phyloP scores from a whole-genome alignment of 1,284 basidiomycete genomes.

The Xerocomus amazonicus region DNA sequence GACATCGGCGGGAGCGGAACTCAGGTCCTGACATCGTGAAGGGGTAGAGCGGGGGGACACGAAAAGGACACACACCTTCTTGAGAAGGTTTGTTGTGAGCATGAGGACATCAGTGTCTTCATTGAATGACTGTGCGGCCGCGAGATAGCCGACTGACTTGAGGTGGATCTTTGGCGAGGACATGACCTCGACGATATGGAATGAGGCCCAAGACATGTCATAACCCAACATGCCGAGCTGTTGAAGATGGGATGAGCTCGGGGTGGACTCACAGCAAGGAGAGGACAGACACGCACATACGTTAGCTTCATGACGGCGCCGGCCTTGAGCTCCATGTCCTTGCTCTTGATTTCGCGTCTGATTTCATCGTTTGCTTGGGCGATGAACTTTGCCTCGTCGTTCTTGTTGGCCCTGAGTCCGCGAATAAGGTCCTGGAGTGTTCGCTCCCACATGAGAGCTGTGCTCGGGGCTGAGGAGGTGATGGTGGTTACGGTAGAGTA shows the following conservation, averaged over 20 bases:
- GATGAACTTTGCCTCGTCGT: slow-evolving; percentile 80
- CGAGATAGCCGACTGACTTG: slow-evolving; percentile 95
- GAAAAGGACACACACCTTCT: slow-evolving; percentile 75
- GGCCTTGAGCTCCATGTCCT: slow-evolving; percentile 97
- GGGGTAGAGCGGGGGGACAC: neutral
- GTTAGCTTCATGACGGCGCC: slow-evolving; percentile 94
- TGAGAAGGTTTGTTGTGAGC: slow-evolving; percentile 94
- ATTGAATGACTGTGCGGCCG: slow-evolving; percentile 88
- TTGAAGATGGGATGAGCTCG: slow-evolving; percentile 14
- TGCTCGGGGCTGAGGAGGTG: neutral
- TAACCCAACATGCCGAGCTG: slow-evolving; percentile 93
- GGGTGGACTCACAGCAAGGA: neutral
- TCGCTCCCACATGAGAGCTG: slow-evolving; percentile 78
- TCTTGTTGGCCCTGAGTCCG: slow-evolving; percentile 83
- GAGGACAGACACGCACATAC: slow-evolving; percentile 68
- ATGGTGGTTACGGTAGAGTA: neutral
- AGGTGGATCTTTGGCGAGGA: slow-evolving; percentile 87
- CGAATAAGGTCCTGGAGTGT: slow-evolving; percentile 91
- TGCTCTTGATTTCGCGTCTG: slow-evolving; percentile 83
- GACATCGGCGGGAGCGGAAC: slow-evolving; percentile 72
- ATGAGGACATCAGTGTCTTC: slow-evolving; percentile 97
- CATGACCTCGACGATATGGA: slow-evolving; percentile 98
- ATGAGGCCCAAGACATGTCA: slow-evolving; percentile 88
- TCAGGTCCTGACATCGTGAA: slow-evolving; percentile 65
- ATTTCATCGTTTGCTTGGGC: slow-evolving; percentile 85